Evolutionary conservation across 768 basidiomycete species (phyloP).

Genomic region (Mycena pura): DNA sequence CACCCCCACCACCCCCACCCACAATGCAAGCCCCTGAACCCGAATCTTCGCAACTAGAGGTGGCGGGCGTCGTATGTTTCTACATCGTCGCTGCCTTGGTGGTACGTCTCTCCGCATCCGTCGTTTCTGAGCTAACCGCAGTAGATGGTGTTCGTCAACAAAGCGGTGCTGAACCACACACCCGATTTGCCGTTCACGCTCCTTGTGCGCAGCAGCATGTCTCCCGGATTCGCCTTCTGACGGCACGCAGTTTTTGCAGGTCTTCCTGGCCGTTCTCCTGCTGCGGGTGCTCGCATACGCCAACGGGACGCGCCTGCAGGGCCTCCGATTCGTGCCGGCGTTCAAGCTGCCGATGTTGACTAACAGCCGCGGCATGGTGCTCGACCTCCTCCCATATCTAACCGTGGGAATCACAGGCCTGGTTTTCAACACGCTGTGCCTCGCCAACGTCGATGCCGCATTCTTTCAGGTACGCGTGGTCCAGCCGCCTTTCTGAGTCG

Average conservation of each 20-base stretch:
- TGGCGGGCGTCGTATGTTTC: slow-evolving; percentile 56
- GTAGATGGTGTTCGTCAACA: slow-evolving; percentile 42
- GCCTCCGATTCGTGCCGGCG: slow-evolving; percentile 18
- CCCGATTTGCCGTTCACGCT: slow-evolving; percentile 56
- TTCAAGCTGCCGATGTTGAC: slow-evolving; percentile 50
- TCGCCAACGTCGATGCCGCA: slow-evolving; percentile 33
- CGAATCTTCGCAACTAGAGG: slow-evolving; percentile 36
- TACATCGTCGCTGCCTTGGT: slow-evolving; percentile 62
- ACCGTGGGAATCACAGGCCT: slow-evolving; percentile 55
- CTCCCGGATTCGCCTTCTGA: neutral
- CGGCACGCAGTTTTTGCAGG: slow-evolving; percentile 44
- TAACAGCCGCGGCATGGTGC: slow-evolving; percentile 40
- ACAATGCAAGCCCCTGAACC: slow-evolving; percentile 15
- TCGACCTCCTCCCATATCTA: slow-evolving; percentile 48
- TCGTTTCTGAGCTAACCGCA: slow-evolving; percentile 6
- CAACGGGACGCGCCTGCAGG: slow-evolving; percentile 17
- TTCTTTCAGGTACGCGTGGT: slow-evolving; percentile 26
- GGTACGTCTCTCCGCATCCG: slow-evolving; percentile 44
- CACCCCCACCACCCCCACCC: neutral
- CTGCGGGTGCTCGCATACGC: slow-evolving; percentile 47
- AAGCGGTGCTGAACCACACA: slow-evolving; percentile 54
- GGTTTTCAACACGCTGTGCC: slow-evolving; percentile 61
- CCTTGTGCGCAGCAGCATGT: slow-evolving; percentile 31
- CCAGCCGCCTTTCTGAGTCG: slow-evolving; percentile 11
- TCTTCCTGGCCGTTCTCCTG: slow-evolving; percentile 52